Base-by-base conservation (phyloP, 108 stramenopile genomes). In the Nannochloropsis gaditana region DNA sequence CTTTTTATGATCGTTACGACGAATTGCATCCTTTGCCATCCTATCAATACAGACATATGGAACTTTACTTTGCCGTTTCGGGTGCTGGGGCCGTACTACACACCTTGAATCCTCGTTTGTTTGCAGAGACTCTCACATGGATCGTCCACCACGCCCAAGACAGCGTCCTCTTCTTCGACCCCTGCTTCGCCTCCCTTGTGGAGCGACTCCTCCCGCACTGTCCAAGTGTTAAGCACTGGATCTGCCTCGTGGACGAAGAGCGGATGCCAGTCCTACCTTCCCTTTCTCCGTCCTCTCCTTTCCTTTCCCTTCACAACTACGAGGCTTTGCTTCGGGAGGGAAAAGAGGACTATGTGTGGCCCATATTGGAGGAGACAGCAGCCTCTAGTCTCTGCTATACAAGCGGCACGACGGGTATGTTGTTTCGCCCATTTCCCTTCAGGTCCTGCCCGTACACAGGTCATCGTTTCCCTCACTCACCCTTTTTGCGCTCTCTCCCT, bases 281-380 rank as follows among this genome's bases (percentile, higher is more conserved):
- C n/a, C 59, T n/a, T 8, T 73, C 59, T 8, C 59, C 59, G 19
- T 73, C 59, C n/a, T n/a, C n/a, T n/a, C 59, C 59, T 73, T n/a
- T n/a, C n/a, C 19, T 15, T 73, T 15, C n/a, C 19, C 5, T 73
- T 3, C 59, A n/a, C 19, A 73, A 73, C n/a, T 73, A 73, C n/a
- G 59, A 73, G n/a, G 59, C 59, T n/a, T n/a, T 73, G 19, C n/a
- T 73, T 15, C 4, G 8, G 59, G 59, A 73, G 59, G 59, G 5
- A n/a, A 73, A n/a, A n/a, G 59, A 73, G 59, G 59, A 73, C 19
- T 73, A 73, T n/a, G 59, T n/a, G 19, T 73, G 59, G 59, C 59
- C 59, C n/a, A n/a, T 73, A n/a, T 73, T 73, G 4, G 59, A 73
- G 19, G 59, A 73, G 59, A 73, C 59, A n/a, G 59, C 59, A n/a